Evolutionary conservation across 148 eudicot species (phyloP).

Genomic region (Linanthus parryae): DNA sequence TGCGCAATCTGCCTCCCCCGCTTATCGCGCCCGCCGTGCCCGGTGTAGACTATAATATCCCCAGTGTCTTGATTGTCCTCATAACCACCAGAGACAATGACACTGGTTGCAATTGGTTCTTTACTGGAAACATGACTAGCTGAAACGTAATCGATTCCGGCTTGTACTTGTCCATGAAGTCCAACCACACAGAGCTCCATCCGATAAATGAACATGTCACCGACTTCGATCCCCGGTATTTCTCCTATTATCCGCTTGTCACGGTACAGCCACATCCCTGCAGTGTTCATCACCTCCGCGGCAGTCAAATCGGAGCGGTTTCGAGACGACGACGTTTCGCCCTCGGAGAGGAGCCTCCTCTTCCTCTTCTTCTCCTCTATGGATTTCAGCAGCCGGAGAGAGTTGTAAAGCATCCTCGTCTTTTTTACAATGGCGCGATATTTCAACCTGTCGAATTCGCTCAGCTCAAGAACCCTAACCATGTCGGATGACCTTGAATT

Average conservation of each 20-base stretch:
- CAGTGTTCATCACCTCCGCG: conserved; percentile 42
- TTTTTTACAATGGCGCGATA: conserved; percentile 48
- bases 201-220: conserved; percentile 69
- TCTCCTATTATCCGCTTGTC: conserved; percentile 78
- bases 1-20: conserved; percentile 38
- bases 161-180: conserved; percentile 73
- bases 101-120: conserved; percentile 81
- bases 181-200: conserved; percentile 86
- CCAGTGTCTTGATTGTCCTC: conserved; percentile 85
- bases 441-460: conserved; percentile 39
- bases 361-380: conserved; percentile 37
- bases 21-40: conserved; percentile 86
- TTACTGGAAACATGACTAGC: conserved; percentile 66
- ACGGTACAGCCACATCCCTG: conserved; percentile 63
- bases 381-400: conserved; percentile 38
- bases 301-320: conserved; percentile 56
- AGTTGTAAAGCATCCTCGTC: conserved; percentile 56
- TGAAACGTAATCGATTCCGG: conserved; percentile 78
- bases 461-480: conserved; percentile 54
- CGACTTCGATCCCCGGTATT: conserved; percentile 66
- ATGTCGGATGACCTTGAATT: conserved; percentile 56
- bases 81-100: conserved; percentile 82
- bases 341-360: too few relatives aligned
- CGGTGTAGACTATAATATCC: conserved; percentile 67
- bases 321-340: conserved; percentile 18